Percentiles rank a stretch among this genome's conserved stretches.
Evolutionary conservation across 805 yeast genomes (phyloP).

Genomic region (Monosporozyma aerobia): DNA sequence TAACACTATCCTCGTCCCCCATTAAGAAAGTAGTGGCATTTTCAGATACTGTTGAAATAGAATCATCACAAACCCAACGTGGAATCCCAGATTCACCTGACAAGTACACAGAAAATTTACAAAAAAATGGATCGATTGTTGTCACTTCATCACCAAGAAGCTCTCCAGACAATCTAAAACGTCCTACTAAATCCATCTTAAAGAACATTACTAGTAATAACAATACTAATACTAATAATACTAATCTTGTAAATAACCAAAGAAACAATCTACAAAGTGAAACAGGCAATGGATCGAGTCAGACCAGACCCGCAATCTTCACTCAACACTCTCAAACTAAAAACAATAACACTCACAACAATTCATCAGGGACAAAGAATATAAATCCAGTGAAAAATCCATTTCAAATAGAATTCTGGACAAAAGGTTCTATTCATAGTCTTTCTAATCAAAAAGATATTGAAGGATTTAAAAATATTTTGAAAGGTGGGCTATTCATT

Average conservation of each 20-base stretch:
- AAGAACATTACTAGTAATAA: not conserved
- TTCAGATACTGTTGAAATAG: conserved; percentile 19
- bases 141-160: conserved; percentile 15
- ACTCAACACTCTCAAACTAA: not conserved
- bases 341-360: not conserved
- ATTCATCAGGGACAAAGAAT: not conserved
- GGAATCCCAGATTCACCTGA: not conserved
- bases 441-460: conserved; percentile 13
- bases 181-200: conserved; percentile 22
- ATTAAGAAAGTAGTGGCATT: conserved; percentile 23
- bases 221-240: not conserved
- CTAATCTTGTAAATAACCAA: not conserved
- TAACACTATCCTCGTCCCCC: conserved; percentile 13
- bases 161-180: conserved; percentile 12
- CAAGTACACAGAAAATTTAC: not conserved
- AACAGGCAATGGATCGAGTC: not conserved
- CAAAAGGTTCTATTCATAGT: conserved; percentile 23
- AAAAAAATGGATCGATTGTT: not conserved
- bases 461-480: conserved; percentile 15
- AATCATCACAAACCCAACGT: conserved; percentile 18
- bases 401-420: conserved; percentile 18
- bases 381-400: not conserved
- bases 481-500: conserved; percentile 21
- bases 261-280: not conserved
- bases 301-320: not conserved